phyloP scores from a whole-genome alignment of 2,329 filamentous ascomycete species.

The Xylaria sp. region DNA sequence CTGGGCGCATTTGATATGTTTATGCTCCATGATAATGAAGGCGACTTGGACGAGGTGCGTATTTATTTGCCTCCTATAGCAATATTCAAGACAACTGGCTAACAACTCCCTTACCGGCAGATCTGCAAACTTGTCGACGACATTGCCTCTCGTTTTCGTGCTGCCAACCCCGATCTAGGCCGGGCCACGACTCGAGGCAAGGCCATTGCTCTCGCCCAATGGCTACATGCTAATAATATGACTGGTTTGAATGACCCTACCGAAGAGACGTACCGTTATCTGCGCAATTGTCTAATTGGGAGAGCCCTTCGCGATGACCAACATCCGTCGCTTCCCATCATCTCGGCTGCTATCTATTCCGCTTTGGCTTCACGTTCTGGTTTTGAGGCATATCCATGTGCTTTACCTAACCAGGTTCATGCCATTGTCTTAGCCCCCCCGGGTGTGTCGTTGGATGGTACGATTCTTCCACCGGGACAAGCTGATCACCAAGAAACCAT shows the following conservation, averaged over 20 bases:
- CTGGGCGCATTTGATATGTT: slow-evolving; percentile 91
- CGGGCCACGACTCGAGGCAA: slow-evolving; percentile 70
- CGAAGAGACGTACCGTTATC: slow-evolving; percentile 75
- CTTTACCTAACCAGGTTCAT: slow-evolving; percentile 87
- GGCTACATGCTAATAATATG: slow-evolving; percentile 74
- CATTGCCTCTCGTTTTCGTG: slow-evolving; percentile 66
- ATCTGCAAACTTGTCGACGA: slow-evolving; percentile 72
- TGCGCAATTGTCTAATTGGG: slow-evolving; percentile 90
- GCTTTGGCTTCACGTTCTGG: slow-evolving; percentile 78
- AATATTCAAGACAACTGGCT: neutral
- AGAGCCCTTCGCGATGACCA: slow-evolving; percentile 76
- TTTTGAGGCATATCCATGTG: slow-evolving; percentile 79
- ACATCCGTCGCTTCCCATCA: slow-evolving; percentile 85
- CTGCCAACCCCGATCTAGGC: slow-evolving; percentile 62
- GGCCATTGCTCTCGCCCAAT: slow-evolving; percentile 74
- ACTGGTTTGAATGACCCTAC: slow-evolving; percentile 71
- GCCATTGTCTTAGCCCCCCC: slow-evolving; percentile 74
- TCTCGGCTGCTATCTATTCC: slow-evolving; percentile 88
- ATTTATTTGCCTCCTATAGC: neutral
- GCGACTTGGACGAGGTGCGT: slow-evolving; percentile 77
- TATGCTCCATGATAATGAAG: slow-evolving; percentile 74
- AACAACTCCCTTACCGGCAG: slow-evolving; percentile 50
- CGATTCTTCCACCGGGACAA: slow-evolving; percentile 51
- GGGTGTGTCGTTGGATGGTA: slow-evolving; percentile 69
- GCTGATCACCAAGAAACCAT: slow-evolving; percentile 64